These are phyloP conservation scores for Dryas alaskensis DNA, from an alignment of 306 rosid genomes.

Conservation along the genomic window DNA sequence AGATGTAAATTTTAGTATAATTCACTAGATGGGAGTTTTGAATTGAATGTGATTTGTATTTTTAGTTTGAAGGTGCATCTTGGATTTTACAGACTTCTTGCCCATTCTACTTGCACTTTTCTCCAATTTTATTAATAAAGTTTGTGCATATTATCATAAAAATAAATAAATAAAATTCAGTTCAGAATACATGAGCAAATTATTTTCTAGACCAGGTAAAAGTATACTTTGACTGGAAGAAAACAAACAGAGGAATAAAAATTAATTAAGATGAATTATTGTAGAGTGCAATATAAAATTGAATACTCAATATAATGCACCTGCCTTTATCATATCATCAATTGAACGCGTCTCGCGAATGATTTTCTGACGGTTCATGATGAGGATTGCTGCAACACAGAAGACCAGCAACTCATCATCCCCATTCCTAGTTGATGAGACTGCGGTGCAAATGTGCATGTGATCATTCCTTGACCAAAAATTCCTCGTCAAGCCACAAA, in stretches of 20 bases:
- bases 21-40: too few relatives aligned
- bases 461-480: conserved; percentile 61
- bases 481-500: conserved; percentile 77
- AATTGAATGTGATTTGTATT: too few relatives aligned
- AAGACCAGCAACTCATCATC: conserved; percentile 70
- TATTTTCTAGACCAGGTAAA: conserved; percentile 21
- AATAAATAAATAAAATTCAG: neutral
- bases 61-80: too few relatives aligned
- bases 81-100: neutral
- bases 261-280: neutral
- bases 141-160: neutral
- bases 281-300: neutral
- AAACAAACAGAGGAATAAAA: neutral
- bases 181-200: conserved; percentile 21
- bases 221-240: neutral
- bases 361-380: conserved; percentile 75
- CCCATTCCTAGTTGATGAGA: conserved; percentile 60
- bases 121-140: neutral
- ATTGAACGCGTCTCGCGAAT: conserved; percentile 74
- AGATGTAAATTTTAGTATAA: too few relatives aligned
- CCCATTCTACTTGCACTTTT: neutral
- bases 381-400: conserved; percentile 85
- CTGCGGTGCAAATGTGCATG: conserved; percentile 39
- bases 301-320: conserved; percentile 34
- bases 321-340: conserved; percentile 89